Evolutionary conservation across 83 land plant genomes (phyloP), one percentile per base, ranked within the genome.

Genomic region (Picea abies): DNA sequence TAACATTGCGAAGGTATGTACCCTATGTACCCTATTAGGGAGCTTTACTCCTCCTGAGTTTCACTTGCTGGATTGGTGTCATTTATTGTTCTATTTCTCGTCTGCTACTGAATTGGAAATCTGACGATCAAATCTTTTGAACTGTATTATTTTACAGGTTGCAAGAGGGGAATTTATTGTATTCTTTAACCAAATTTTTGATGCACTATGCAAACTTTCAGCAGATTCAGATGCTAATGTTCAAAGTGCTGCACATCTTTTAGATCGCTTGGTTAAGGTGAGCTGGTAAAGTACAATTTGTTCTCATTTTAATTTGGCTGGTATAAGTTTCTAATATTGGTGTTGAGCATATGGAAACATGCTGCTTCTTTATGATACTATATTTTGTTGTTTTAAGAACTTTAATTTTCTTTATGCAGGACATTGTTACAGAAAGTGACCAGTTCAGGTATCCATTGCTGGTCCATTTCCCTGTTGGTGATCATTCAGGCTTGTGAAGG

Each of bases 401-500:
- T 58, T 82, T 82, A 23, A 73, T 22, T 62, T 70, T 62, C 41
- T 63, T 49, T 15, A 26, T 84, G 81, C 97, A 98, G 99, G 99
- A 98, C 76, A 98, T 98, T 89, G 99, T 96, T 41, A 98, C 99
- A 67, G 99, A 96, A 80, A 96, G 99, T 87, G 99, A 98, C 82
- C 97, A 96, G 67, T 98, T 98, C 94, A 98, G 99, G 99, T 96
- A 60, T 77, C 49, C 78, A 0, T 82, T 76, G 37, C 63, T 82
- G 56, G 19, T 58, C 2, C 56, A 22, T 63, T 60, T 79, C 25
- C 84, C 44, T 61, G 56, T 60, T 79, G 58, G 26, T 22, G 32
- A 26, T 15, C 15, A 61, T 79, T 16, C 68, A 58, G 29, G 9
- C 20, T 60, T 56, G 64, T 79, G 64, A 67, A 22, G 29, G 29